These are phyloP conservation scores for Arachnomyces sp. DNA, from an alignment of 2,329 filamentous ascomycete genomes.

Conservation along the genomic window DNA sequence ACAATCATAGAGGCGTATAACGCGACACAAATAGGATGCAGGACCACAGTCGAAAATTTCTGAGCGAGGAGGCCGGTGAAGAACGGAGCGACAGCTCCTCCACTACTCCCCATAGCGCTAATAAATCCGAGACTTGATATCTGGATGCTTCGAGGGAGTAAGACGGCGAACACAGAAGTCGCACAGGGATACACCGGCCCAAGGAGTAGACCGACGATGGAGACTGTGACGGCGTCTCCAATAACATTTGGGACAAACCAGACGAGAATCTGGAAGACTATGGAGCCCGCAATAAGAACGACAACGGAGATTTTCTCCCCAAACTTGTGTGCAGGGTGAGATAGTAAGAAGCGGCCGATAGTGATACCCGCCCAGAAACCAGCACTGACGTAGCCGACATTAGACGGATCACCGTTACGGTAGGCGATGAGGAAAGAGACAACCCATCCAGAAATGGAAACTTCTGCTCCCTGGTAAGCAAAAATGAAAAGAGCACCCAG, in stretches of 20 bases:
- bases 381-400: slow-evolving; percentile 71
- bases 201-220: slow-evolving; percentile 63
- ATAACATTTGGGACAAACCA: slow-evolving; percentile 72
- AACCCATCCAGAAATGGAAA: slow-evolving; percentile 77
- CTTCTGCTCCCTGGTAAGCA: slow-evolving; percentile 76
- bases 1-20: slow-evolving; percentile 47
- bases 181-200: slow-evolving; percentile 70
- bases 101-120: slow-evolving; percentile 34
- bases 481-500: slow-evolving; percentile 77
- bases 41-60: slow-evolving; percentile 38
- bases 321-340: slow-evolving; percentile 55
- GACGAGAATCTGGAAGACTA: slow-evolving; percentile 64
- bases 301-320: slow-evolving; percentile 66
- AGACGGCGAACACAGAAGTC: slow-evolving; percentile 21
- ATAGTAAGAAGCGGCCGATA: slow-evolving; percentile 63
- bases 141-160: slow-evolving; percentile 30
- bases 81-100: slow-evolving; percentile 37
- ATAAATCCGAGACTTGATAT: slow-evolving; percentile 32
- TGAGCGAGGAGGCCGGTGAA: slow-evolving; percentile 43
- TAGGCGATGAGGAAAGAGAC: slow-evolving; percentile 73
- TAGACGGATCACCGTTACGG: slow-evolving; percentile 58
- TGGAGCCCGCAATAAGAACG: slow-evolving; percentile 51
- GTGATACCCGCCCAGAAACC: slow-evolving; percentile 65
- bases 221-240: slow-evolving; percentile 57
- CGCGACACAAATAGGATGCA: slow-evolving; percentile 48